These are phyloP conservation scores for Helicocarpus griseus DNA, from an alignment of 2,329 filamentous ascomycete species.

Conservation along the genomic window DNA sequence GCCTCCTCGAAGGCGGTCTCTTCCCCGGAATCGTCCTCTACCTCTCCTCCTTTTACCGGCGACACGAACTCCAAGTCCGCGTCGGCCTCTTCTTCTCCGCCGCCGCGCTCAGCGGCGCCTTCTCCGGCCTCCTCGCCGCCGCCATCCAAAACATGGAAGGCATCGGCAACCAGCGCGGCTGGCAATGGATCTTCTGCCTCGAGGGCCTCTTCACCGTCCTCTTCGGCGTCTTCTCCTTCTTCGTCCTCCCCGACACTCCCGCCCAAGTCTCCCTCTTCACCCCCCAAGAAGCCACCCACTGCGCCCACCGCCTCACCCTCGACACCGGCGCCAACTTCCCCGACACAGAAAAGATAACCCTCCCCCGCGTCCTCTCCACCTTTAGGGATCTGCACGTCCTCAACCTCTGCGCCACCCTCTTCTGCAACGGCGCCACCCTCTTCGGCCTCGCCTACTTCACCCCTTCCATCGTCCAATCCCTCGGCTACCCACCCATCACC, in stretches of 20 bases:
- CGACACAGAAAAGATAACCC: slow-evolving; percentile 7
- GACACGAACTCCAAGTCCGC: slow-evolving; percentile 1
- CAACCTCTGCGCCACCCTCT: slow-evolving; percentile 10
- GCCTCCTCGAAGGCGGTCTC: slow-evolving; percentile 54
- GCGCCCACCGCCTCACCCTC: slow-evolving; percentile 25
- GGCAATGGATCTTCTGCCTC: slow-evolving; percentile 42
- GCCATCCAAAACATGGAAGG: slow-evolving; percentile 36
- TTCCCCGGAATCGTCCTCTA: slow-evolving; percentile 50
- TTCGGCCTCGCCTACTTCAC: slow-evolving; percentile 31
- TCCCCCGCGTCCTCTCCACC: slow-evolving; percentile 28
- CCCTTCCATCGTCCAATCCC: slow-evolving; percentile 30
- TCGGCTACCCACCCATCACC: slow-evolving; percentile 28
- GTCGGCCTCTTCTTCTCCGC: slow-evolving; percentile 6
- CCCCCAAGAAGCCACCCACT: slow-evolving; percentile 27
- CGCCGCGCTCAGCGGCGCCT: slow-evolving; percentile 23
- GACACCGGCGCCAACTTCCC: slow-evolving; percentile 15
- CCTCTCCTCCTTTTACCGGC: slow-evolving; percentile 6
- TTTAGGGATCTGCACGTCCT: slow-evolving; percentile 24
- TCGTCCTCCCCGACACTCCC: slow-evolving; percentile 35
- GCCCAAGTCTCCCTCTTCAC: slow-evolving; percentile 33
- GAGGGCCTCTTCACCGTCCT: slow-evolving; percentile 37
- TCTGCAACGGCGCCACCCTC: slow-evolving; percentile 16
- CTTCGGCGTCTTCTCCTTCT: slow-evolving; percentile 32
- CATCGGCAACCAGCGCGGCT: slow-evolving; percentile 28
- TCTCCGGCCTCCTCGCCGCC: slow-evolving; percentile 40